Evolutionary conservation across 2,329 filamentous ascomycete genomes (phyloP), one percentile per base, ranked within the genome.

Genomic region (Fusarium lyarnte): DNA sequence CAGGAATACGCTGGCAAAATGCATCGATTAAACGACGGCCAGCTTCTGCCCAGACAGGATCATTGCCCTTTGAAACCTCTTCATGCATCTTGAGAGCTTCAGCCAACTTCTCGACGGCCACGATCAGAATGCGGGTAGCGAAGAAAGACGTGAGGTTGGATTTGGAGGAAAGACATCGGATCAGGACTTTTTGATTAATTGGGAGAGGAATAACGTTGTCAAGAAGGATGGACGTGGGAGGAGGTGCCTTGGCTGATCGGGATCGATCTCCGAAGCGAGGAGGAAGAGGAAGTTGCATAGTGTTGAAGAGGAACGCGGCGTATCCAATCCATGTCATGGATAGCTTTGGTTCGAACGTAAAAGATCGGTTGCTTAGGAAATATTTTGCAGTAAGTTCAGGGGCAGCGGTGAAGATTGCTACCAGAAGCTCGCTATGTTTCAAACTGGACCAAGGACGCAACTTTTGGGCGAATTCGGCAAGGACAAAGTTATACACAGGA

Each of bases 311-410:
- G 70, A 98, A 94, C 0, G 94, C 91, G 1, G 94, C 94, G 79
- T 97, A 97, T 45, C 95, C 95, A 74, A 98, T 93, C 96, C 96
- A 99, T 0, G 94, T 96, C 47, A 94, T 91, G 6, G 94, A 96
- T 9, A 97, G 87, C 78, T 97, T 98, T 0, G 96, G 95, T 45
- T 98, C 95, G 70, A 97, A 94, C 1, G 91, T 90, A 77, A 98
- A 96, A 59, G 91, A 89, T 67, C 89, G 91, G 78, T 94, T 95
- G 78, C 89, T 91, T 46, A 90, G 86, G 78, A 97, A 98, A 80
- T 97, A 99, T 77, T 94, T 91, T 46, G 94, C 92, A 3, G 97
- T 89, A 6, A 98, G 87, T 81, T 98, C 96, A 2, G 97, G 95
- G 0, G 92, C 93, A 12, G 89, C 89, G 69, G 86, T 87, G 78